Conservation (phyloP, 2,329 filamentous ascomycete genomes). For the Beauveria asiatica region DNA sequence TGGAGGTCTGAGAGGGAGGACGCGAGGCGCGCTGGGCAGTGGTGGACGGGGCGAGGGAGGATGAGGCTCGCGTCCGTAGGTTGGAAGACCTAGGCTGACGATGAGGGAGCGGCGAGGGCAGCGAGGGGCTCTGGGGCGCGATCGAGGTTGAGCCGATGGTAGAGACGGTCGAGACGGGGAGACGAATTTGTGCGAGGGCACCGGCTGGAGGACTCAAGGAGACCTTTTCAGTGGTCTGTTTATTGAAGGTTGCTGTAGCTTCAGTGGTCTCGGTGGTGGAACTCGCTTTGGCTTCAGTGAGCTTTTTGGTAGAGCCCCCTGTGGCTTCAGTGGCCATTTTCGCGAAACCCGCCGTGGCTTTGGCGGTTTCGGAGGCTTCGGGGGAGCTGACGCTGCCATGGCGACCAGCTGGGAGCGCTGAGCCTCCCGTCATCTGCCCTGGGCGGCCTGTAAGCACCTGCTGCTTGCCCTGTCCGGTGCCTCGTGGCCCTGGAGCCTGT, state of each 20-base stretch:
- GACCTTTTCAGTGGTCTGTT: too few species aligned
- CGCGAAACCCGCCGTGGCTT: neutral
- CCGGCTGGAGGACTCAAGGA: neutral
- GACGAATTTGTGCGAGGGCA: slow-evolving; percentile 5
- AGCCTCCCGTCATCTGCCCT: neutral
- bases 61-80: slow-evolving; percentile 5
- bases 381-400: neutral
- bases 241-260: too few species aligned
- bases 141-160: neutral
- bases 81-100: slow-evolving; percentile 12
- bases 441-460: neutral
- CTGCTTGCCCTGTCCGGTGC: neutral
- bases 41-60: slow-evolving; percentile 9
- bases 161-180: slow-evolving; percentile 4
- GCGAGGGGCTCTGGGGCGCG: neutral
- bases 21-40: neutral
- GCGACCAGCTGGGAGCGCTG: neutral
- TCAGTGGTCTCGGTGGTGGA: too few species aligned
- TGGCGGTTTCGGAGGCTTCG: neutral
- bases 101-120: slow-evolving; percentile 4
- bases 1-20: neutral
- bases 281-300: neutral
- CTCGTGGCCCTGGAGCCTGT: neutral
- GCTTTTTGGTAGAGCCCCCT: neutral
- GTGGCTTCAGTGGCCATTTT: neutral